Base-by-base conservation (phyloP, 2,329 filamentous ascomycete species). In the Aspergillus flavus region DNA sequence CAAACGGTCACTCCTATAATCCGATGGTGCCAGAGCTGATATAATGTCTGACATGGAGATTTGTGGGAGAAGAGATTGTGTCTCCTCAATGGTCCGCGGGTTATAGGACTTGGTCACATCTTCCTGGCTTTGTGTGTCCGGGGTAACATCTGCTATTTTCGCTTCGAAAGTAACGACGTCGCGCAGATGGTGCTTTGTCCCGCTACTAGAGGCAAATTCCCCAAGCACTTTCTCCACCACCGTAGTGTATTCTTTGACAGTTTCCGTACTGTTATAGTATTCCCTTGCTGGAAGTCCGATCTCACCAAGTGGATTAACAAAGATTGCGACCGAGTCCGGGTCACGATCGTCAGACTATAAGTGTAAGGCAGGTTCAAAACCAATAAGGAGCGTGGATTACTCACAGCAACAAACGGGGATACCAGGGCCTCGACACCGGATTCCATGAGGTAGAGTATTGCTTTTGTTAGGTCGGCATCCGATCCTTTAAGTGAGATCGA, bases 91-190 rank as follows among this genome's bases (percentile, higher is more conserved):
- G 10, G 82, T 82, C 73, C 85, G 84, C 1, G 87, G 87, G 69
- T 90, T 91, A 75, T 91, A 91, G 67, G 85, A 87, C 79, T 89
- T 86, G 14, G 86, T 89, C 53, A 90, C 85, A 73, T 90, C 87
- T 63, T 87, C 80, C 21, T 82, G 81, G 60, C 87, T 84, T 72
- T 87, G 84, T 1, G 84, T 82, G 64, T 85, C 83, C 4, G 87
- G 86, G 5, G 86, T 86, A 41, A 84, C 82, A 57, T 82, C 79
- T 4, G 88, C 88, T 57, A 91, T 82, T 68, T 85, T 78, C 71
- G 84, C 86, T 72, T 90, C 88, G 23, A 91, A 81, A 2, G 84
- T 77, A n/a, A 88, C 80, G 46, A 87, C 75, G 57, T 81, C 76
- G 64, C 81, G 70, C 10, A 74, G 67, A 48, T 16, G 50, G 5